phyloP scores from a whole-genome alignment of 1,284 basidiomycete species.

The Golubevia sp. region DNA sequence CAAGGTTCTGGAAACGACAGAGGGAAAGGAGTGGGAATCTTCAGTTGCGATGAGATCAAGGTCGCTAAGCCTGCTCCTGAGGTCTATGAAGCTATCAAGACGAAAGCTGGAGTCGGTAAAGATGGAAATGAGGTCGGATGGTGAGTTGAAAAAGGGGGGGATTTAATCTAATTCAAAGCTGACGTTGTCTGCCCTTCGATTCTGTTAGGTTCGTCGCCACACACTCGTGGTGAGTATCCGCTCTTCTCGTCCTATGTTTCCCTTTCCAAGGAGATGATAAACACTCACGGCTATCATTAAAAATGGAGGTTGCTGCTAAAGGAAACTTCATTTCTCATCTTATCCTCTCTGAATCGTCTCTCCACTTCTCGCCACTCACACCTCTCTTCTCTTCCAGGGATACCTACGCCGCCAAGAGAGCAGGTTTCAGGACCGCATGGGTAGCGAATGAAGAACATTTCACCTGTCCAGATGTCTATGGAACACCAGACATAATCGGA shows the following conservation, averaged over 20 bases:
- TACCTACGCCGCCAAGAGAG: conserved; percentile 14
- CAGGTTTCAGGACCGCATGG: conserved; percentile 43
- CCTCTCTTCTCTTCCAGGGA: conserved; percentile 7
- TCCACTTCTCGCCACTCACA: too few species aligned
- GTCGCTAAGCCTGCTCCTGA: conserved; percentile 40
- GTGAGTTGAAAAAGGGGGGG: too few species aligned
- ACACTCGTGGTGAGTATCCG: conserved; percentile 23
- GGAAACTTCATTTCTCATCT: too few species aligned
- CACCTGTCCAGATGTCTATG: conserved; percentile 26
- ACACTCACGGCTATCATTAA: too few species aligned
- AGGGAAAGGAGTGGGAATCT: conserved; percentile 29
- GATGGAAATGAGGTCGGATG: not conserved
- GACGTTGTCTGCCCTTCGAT: not conserved
- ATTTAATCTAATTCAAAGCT: too few species aligned
- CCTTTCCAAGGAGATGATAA: too few species aligned
- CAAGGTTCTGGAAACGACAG: not conserved
- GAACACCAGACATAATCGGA: conserved; percentile 35
- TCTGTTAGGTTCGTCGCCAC: conserved; percentile 39
- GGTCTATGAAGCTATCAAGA: conserved; percentile 32
- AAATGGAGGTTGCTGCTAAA: too few species aligned
- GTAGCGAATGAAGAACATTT: conserved; percentile 46
- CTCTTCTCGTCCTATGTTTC: too few species aligned
- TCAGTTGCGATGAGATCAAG: conserved; percentile 43
- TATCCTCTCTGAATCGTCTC: too few species aligned
- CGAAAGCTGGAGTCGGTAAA: not conserved